Base-by-base conservation (phyloP, 1,284 basidiomycete species). In the Macrocystidia cucumis region DNA sequence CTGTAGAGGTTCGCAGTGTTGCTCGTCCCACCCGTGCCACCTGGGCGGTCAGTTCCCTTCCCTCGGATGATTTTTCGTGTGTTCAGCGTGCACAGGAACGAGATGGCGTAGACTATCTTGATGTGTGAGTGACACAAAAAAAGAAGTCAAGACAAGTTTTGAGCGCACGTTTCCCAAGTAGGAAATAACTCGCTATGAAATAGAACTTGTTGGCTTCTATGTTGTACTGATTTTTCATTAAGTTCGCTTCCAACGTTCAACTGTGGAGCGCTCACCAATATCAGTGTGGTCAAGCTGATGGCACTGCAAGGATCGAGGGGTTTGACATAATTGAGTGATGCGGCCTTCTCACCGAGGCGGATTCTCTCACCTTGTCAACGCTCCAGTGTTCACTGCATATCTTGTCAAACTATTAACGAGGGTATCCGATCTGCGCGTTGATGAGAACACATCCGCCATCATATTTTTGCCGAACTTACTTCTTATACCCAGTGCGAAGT, bases 351-450 rank as follows among this genome's bases (percentile, higher is more conserved):
- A 13, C n/a, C 19, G 28, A 26, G 17, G 28, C 39, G n/a, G n/a
- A n/a, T n/a, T n/a, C n/a, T n/a, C n/a, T 32, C 27, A 45, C 47
- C 47, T 47, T 21, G 52, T 53, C 29, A 55, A 35, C 3, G 45
- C 55, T 23, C 56, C 64, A 0, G 64, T 68, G 34, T 57, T 63
- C n/a, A 67, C 42, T 12, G 74, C 69, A 38, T 73, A 72, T 17
- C 72, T 41, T 3, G 62, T 72, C 23, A 76, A 44, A 1, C 43
- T 62, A 41, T 66, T 69, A 26, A 77, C 63, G 18, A 74, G 47
- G 2, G 70, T 63, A 44, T 74, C 62, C 32, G 65, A 60, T 39
- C 72, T 76, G 12, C n/a, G n/a, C n/a, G n/a, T n/a, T n/a, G n/a
- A n/a, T n/a, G n/a, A n/a, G n/a, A n/a, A n/a, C n/a, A n/a, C n/a